Conservation (phyloP, 768 basidiomycete genomes). For the Mycena kentingensis region DNA sequence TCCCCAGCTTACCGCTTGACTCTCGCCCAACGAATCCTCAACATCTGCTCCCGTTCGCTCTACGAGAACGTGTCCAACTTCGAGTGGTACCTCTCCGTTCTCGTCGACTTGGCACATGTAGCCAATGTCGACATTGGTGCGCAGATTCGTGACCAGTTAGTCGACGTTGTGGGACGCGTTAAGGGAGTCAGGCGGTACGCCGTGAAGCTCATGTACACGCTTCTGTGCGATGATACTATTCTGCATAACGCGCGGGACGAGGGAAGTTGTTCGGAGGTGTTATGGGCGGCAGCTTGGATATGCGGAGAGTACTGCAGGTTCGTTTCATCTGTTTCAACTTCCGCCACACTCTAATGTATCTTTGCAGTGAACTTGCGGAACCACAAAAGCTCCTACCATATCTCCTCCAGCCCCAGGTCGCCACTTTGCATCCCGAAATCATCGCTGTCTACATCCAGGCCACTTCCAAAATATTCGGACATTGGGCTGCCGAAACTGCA, state of each 20-base stretch:
- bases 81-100: constrained; percentile 96
- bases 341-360: constrained; percentile 4
- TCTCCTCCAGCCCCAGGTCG: constrained; percentile 62
- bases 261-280: constrained; percentile 78
- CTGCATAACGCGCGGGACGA: constrained; percentile 65
- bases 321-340: constrained; percentile 29
- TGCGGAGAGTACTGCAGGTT: constrained; percentile 93
- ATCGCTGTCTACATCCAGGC: constrained; percentile 83
- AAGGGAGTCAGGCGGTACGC: constrained; percentile 73
- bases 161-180: constrained; percentile 87
- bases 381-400: constrained; percentile 73
- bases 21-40: constrained; percentile 79
- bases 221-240: constrained; percentile 79
- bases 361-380: constrained; percentile 69
- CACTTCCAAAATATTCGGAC: constrained; percentile 82
- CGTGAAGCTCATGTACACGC: constrained; percentile 78
- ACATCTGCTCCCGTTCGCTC: constrained; percentile 80
- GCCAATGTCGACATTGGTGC: constrained; percentile 77
- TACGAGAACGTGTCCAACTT: constrained; percentile 92
- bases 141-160: constrained; percentile 79
- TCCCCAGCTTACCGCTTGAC: constrained; percentile 85
- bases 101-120: constrained; percentile 89
- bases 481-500: constrained; percentile 78
- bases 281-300: constrained; percentile 96
- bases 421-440: constrained; percentile 61